A percentile compares a stretch with the other conserved stretches of the same genome.
Conservation (phyloP, 2,329 filamentous ascomycete genomes). For the Rhinocladiella similis region DNA sequence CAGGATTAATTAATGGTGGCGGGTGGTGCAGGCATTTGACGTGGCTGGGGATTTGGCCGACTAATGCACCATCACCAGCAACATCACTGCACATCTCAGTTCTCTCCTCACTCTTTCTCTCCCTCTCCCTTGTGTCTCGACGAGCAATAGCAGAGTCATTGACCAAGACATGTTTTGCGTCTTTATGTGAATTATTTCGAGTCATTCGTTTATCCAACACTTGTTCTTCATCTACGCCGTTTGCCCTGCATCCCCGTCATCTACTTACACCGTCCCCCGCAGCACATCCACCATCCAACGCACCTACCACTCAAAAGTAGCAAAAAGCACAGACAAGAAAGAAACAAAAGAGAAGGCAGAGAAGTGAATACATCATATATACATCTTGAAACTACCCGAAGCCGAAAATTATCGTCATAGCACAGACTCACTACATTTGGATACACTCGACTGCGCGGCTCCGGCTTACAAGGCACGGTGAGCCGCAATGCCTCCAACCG, state of each 20-base stretch:
- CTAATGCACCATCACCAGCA: neutral
- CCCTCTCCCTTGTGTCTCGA: neutral
- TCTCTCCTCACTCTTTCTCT: neutral
- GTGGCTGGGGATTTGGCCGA: slow-evolving; percentile 3
- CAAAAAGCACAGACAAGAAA: neutral
- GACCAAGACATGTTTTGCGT: neutral
- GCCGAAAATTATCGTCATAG: neutral
- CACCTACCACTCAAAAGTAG: neutral
- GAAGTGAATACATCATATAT: too few relatives aligned
- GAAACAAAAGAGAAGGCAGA: neutral
- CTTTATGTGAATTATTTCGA: neutral
- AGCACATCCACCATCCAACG: neutral
- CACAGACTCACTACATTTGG: neutral
- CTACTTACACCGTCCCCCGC: too few relatives aligned
- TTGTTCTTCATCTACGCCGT: neutral
- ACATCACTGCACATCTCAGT: slow-evolving; percentile 5
- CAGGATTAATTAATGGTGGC: slow-evolving; percentile 3
- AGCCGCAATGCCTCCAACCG: slow-evolving; percentile 19
- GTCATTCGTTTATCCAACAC: neutral
- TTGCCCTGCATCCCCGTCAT: neutral
- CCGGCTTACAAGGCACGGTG: neutral
- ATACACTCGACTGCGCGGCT: too few relatives aligned
- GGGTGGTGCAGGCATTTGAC: neutral
- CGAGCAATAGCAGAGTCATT: neutral
- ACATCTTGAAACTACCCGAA: neutral